Conservation (phyloP, 2,329 filamentous ascomycete genomes). For the Sporothrix brunneoviolacea region DNA sequence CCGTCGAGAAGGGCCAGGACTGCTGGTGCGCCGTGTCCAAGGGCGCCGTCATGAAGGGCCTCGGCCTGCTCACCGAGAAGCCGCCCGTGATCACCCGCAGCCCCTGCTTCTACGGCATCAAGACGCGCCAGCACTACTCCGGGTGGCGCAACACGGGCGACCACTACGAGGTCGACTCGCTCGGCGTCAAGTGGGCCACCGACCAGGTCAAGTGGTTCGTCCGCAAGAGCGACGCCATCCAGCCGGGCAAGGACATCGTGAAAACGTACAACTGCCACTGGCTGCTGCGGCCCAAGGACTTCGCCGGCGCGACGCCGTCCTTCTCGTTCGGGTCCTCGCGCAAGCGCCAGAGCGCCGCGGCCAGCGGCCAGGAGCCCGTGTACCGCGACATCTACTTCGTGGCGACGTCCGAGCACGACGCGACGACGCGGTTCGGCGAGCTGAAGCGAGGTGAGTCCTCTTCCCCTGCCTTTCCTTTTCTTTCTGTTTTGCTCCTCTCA, state of each 20-base stretch:
- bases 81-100: conserved; percentile 16
- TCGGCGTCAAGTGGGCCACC: conserved; percentile 20
- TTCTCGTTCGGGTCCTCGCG: conserved; percentile 2
- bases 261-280: conserved; percentile 20
- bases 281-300: conserved; percentile 17
- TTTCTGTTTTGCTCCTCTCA: neutral
- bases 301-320: neutral
- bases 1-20: conserved; percentile 20
- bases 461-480: neutral
- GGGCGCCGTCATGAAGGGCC: conserved; percentile 23
- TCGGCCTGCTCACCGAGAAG: conserved; percentile 22
- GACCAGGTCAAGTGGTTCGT: conserved; percentile 23
- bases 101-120: conserved; percentile 21
- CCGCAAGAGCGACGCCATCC: conserved; percentile 20
- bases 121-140: conserved; percentile 17
- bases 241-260: conserved; percentile 18
- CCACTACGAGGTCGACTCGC: conserved; percentile 16
- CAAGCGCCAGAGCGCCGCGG: conserved; percentile 1
- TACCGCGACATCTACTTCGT: conserved; percentile 21
- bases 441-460: conserved; percentile 14
- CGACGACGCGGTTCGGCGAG: conserved; percentile 15
- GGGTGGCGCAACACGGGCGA: conserved; percentile 15
- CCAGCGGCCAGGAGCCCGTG: neutral
- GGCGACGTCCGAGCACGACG: conserved; percentile 16
- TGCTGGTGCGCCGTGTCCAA: conserved; percentile 23